phyloP scores from a whole-genome alignment of 2,329 filamentous ascomycete genomes.

The Biscogniauxia mediterranea region DNA sequence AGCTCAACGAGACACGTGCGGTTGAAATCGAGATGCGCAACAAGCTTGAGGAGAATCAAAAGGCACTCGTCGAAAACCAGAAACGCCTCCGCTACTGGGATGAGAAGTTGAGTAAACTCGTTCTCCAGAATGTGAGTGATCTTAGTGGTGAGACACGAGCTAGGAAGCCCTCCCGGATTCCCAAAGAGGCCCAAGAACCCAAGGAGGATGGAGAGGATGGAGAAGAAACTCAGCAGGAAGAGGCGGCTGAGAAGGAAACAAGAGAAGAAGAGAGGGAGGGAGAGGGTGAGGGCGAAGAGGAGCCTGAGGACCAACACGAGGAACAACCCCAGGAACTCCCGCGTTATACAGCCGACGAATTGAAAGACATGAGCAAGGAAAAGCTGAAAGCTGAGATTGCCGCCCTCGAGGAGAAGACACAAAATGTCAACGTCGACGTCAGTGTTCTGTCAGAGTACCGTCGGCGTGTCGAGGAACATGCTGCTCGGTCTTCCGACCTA shows the following conservation, averaged over 20 bases:
- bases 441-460: constrained; percentile 87
- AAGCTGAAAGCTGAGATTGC: constrained; percentile 61
- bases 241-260: constrained; percentile 18
- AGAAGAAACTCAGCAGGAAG: constrained; percentile 14
- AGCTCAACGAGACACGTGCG: constrained; percentile 85
- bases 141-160: constrained; percentile 44
- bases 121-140: constrained; percentile 77
- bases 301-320: constrained; percentile 16
- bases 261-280: constrained; percentile 30
- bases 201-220: constrained; percentile 29
- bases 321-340: constrained; percentile 62
- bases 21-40: constrained; percentile 98
- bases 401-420: constrained; percentile 66
- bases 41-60: constrained; percentile 94
- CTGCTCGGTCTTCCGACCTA: constrained; percentile 78
- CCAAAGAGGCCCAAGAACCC: constrained; percentile 23
- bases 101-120: constrained; percentile 82
- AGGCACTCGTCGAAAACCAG: constrained; percentile 81
- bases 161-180: constrained; percentile 19
- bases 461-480: constrained; percentile 79
- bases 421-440: constrained; percentile 84
- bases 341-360: constrained; percentile 70
- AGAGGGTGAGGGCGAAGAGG: constrained; percentile 24
- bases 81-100: constrained; percentile 83
- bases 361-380: constrained; percentile 64